phyloP scores from a whole-genome alignment of 805 yeast species.

The Saccharomycopsis babjevae region DNA sequence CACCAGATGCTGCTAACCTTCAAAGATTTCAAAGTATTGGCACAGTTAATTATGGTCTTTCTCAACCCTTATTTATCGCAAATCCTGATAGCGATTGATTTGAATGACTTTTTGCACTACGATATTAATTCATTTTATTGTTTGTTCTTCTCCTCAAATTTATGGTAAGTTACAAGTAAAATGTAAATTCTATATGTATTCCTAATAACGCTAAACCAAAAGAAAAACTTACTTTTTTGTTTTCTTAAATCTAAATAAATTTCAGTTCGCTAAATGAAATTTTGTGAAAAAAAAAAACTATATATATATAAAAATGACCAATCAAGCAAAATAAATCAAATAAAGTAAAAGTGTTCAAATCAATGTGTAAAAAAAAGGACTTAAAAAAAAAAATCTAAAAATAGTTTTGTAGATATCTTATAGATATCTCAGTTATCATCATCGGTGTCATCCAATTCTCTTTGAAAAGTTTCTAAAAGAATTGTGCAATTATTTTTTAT shows the following conservation, averaged over 20 bases:
- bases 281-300: not conserved
- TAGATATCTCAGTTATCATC: conserved; percentile 11
- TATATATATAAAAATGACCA: not conserved
- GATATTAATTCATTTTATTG: not conserved
- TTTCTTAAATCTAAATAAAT: not conserved
- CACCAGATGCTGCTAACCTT: not conserved
- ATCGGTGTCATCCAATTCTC: conserved; percentile 18
- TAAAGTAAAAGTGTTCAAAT: not conserved
- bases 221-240: too few species aligned
- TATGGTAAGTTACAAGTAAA: not conserved
- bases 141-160: too few species aligned
- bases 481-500: conserved; percentile 15
- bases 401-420: not conserved
- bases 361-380: not conserved
- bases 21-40: conserved; percentile 1
- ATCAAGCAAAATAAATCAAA: not conserved
- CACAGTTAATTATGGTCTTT: not conserved
- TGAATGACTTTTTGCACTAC: not conserved
- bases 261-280: not conserved
- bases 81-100: conserved; percentile 15
- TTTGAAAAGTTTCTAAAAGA: not conserved
- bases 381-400: conserved; percentile 24
- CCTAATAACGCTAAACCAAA: not conserved
- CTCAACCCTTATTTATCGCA: conserved; percentile 10
- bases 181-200: not conserved